Conservation (phyloP, 1,284 basidiomycete genomes). For the Boletus semigastroideus region DNA sequence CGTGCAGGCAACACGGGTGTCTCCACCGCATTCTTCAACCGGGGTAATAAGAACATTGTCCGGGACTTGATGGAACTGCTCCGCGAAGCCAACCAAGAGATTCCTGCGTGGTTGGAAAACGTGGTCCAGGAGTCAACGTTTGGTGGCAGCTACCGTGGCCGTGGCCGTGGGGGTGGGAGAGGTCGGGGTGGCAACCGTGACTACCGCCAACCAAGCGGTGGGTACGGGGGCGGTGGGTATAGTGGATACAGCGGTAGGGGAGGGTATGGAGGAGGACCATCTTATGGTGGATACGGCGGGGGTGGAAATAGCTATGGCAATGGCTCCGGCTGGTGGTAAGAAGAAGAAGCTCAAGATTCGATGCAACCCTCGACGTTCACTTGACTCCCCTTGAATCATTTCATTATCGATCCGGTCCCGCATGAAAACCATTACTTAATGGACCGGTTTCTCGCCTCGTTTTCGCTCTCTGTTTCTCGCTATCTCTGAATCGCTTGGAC, state of each 20-base stretch:
- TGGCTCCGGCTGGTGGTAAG: conserved; percentile 48
- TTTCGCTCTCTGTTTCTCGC: conserved; percentile 30
- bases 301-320: conserved; percentile 38
- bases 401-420: conserved; percentile 17
- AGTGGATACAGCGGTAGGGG: conserved; percentile 42
- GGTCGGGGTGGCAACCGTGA: conserved; percentile 53
- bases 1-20: conserved; percentile 99
- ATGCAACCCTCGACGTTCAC: conserved; percentile 13
- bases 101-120: conserved; percentile 89
- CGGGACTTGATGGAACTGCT: conserved; percentile 91
- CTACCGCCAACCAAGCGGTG: conserved; percentile 45
- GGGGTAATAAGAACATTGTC: conserved; percentile 89
- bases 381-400: conserved; percentile 14
- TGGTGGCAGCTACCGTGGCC: conserved; percentile 50
- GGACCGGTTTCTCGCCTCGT: conserved; percentile 10
- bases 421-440: conserved; percentile 28
- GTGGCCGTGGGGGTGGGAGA: conserved; percentile 56
- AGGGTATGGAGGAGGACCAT: conserved; percentile 35
- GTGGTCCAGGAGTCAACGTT: conserved; percentile 84
- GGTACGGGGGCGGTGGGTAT: conserved; percentile 33
- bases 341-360: conserved; percentile 20
- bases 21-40: conserved; percentile 94
- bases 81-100: conserved; percentile 96
- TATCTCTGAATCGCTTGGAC: conserved; percentile 32
- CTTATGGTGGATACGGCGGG: conserved; percentile 43